These are phyloP conservation scores for Neurospora sp. DNA, from an alignment of 495 filamentous ascomycete species.

Conservation along the genomic window DNA sequence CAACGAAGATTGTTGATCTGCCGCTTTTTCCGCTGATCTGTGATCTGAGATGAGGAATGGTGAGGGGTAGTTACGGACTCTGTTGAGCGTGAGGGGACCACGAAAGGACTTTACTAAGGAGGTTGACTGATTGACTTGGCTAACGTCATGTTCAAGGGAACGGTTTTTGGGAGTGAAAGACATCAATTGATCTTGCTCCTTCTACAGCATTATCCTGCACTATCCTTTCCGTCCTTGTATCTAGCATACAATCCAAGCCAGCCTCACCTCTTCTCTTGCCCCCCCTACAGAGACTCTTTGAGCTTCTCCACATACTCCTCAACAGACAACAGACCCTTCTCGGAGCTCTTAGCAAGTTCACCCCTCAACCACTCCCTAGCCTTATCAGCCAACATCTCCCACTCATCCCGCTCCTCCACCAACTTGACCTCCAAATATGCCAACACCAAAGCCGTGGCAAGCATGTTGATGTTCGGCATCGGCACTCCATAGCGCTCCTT, in stretches of 20 bases:
- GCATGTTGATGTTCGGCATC: conserved; percentile 2
- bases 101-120: background rate
- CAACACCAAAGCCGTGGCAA: conserved; percentile 42
- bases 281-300: background rate
- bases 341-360: background rate
- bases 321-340: background rate
- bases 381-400: conserved; percentile 48
- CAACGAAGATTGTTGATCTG: background rate
- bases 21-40: background rate
- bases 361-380: conserved; percentile 31
- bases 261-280: background rate
- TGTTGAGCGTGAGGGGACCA: background rate
- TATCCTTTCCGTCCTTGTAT: no score
- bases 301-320: conserved; percentile 9
- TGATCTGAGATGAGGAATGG: background rate
- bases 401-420: conserved; percentile 30
- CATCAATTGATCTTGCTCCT: background rate
- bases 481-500: background rate
- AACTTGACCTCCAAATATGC: conserved; percentile 37
- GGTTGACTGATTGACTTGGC: background rate
- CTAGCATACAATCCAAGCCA: no score
- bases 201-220: background rate
- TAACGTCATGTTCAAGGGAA: background rate
- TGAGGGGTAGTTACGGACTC: background rate
- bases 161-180: background rate